Conservation (phyloP, 2,329 filamentous ascomycete species). For the Cordyceps tenuipes region DNA sequence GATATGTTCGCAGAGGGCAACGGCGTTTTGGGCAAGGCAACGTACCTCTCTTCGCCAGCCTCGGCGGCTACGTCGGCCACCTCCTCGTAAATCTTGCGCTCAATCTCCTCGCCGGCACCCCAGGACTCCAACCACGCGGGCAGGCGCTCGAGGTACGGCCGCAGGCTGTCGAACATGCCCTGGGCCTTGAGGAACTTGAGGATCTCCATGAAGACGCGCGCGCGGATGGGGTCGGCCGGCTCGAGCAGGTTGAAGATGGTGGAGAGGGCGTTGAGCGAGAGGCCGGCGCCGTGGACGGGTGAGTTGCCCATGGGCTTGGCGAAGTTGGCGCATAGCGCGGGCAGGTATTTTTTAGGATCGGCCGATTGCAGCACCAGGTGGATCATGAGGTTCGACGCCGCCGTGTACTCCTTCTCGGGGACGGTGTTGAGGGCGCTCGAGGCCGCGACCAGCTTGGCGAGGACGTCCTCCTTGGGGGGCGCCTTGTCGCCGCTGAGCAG, state of each 20-base stretch:
- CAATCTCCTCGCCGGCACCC: conserved; percentile 73
- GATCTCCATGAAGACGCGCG: conserved; percentile 84
- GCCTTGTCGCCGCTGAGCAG: conserved; percentile 56
- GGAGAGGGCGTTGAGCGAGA: conserved; percentile 84
- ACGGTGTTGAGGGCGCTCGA: conserved; percentile 71
- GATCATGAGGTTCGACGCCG: conserved; percentile 93
- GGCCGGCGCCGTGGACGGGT: conserved; percentile 71
- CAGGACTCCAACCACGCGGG: conserved; percentile 75
- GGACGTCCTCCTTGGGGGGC: conserved; percentile 64
- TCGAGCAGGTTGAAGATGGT: conserved; percentile 94
- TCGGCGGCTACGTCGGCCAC: conserved; percentile 75
- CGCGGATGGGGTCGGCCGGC: conserved; percentile 68
- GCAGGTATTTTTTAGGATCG: conserved; percentile 77
- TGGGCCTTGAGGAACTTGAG: conserved; percentile 71
- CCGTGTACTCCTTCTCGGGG: conserved; percentile 93
- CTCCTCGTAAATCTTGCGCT: conserved; percentile 75
- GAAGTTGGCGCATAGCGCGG: conserved; percentile 82
- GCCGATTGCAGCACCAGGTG: conserved; percentile 84
- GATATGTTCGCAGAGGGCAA: neutral
- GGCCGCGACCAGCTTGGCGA: conserved; percentile 81
- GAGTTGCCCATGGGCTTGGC: conserved; percentile 79
- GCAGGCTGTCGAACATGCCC: conserved; percentile 73
- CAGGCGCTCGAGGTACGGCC: conserved; percentile 74
- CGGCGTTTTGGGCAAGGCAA: conserved; percentile 16
- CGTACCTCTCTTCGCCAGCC: conserved; percentile 67